Conservation (phyloP, 202 grass and related monocot genomes). For the Schoenoplectus tabernaemontani region DNA sequence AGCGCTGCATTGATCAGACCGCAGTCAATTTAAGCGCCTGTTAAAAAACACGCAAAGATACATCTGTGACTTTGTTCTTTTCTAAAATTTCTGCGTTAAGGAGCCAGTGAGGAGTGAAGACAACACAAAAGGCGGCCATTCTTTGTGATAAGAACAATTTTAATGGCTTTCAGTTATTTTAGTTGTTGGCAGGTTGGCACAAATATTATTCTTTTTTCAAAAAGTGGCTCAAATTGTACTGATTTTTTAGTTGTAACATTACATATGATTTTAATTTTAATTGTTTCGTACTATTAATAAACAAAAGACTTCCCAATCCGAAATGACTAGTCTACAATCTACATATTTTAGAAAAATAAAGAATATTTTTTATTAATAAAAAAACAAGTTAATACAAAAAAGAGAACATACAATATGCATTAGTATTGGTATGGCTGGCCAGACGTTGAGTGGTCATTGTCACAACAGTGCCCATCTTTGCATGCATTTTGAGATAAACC, state of each 20-base stretch:
- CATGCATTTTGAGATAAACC: neutral
- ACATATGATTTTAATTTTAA: neutral
- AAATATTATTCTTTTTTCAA: too few relatives aligned
- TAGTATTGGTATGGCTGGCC: neutral
- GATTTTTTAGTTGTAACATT: too few relatives aligned
- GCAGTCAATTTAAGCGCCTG: too few relatives aligned
- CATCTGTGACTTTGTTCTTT: neutral
- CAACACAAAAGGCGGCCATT: too few relatives aligned
- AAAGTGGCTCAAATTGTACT: too few relatives aligned
- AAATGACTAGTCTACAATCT: neutral
- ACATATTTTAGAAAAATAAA: neutral
- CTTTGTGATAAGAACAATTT: too few relatives aligned
- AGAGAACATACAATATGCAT: neutral
- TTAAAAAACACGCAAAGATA: too few relatives aligned
- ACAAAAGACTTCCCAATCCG: neutral
- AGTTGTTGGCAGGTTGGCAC: too few relatives aligned
- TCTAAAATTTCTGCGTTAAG: neutral
- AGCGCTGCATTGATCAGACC: too few relatives aligned
- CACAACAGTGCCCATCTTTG: slow-evolving; percentile 2
- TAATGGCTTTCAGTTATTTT: too few relatives aligned
- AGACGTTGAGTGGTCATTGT: slow-evolving; percentile 16
- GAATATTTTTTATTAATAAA: neutral
- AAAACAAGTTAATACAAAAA: too few relatives aligned
- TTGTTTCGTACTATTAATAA: neutral
- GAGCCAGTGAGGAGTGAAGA: neutral